Conservation (phyloP, 768 basidiomycete species). For the Suillus cothurnatus region DNA sequence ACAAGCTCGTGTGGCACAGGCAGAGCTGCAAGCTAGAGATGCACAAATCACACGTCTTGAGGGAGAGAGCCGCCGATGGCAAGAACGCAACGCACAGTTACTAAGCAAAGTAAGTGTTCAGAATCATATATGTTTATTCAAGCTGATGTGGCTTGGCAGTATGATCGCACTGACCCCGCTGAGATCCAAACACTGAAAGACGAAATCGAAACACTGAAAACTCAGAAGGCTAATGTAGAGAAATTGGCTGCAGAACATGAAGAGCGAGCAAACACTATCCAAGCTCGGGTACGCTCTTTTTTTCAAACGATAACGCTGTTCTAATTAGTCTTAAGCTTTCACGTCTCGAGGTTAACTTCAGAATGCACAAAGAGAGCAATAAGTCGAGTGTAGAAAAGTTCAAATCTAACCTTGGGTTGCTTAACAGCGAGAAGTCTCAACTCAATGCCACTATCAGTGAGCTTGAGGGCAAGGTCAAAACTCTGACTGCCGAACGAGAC, state of each 20-base stretch:
- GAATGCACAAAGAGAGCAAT: constrained; percentile 33
- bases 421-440: constrained; percentile 30
- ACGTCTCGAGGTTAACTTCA: constrained; percentile 45
- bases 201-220: constrained; percentile 59
- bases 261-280: constrained; percentile 31
- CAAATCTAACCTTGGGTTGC: constrained; percentile 26
- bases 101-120: constrained; percentile 67
- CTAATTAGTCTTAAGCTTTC: constrained; percentile 35
- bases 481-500: constrained; percentile 31
- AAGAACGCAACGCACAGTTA: constrained; percentile 79
- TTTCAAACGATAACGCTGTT: not conserved
- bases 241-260: constrained; percentile 32
- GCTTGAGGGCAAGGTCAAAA: constrained; percentile 31
- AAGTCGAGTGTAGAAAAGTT: constrained; percentile 19
- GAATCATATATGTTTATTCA: not conserved
- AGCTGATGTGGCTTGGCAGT: constrained; percentile 42
- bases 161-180: constrained; percentile 86
- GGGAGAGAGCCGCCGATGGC: constrained; percentile 79
- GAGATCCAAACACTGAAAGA: constrained; percentile 81
- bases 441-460: constrained; percentile 29
- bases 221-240: constrained; percentile 40
- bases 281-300: constrained; percentile 29
- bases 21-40: constrained; percentile 74
- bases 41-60: constrained; percentile 71
- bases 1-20: constrained; percentile 61